Evolutionary conservation across 2,329 filamentous ascomycete species (phyloP).

Genomic region (Calonectria pteridis): DNA sequence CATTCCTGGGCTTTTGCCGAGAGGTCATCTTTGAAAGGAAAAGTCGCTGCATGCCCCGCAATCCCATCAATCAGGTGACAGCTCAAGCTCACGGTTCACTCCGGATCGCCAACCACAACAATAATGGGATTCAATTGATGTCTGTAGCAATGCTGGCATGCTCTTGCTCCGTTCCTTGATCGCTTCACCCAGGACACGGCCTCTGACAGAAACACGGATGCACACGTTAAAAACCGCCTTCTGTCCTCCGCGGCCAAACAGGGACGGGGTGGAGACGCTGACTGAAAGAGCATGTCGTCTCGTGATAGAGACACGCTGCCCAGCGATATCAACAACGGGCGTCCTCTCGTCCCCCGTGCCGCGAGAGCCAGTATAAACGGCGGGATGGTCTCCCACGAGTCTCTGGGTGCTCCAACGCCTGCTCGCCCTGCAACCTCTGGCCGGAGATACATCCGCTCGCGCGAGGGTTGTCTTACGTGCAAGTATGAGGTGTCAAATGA

Average conservation of each 20-base stretch:
- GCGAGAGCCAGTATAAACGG: constrained; percentile 22
- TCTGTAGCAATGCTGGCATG: background rate
- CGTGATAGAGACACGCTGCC: constrained; percentile 24
- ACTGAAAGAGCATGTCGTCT: constrained; percentile 2
- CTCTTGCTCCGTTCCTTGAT: background rate
- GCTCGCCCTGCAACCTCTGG: constrained; percentile 31
- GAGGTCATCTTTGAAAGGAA: constrained; percentile 9
- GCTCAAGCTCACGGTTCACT: constrained; percentile 11
- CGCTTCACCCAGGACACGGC: background rate
- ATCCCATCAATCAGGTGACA: constrained; percentile 27
- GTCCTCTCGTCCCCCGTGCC: constrained; percentile 37
- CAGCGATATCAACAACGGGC: constrained; percentile 26
- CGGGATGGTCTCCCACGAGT: constrained; percentile 19
- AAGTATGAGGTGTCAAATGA: constrained; percentile 47
- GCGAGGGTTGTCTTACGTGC: constrained; percentile 57
- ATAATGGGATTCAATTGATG: background rate
- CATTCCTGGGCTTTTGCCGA: constrained; percentile 15
- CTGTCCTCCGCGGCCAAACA: background rate
- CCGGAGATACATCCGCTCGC: constrained; percentile 43
- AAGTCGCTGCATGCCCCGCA: constrained; percentile 25
- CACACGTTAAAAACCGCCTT: background rate
- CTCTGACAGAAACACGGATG: background rate
- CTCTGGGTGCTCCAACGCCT: constrained; percentile 21
- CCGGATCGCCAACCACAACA: constrained; percentile 13
- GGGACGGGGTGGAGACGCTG: background rate